Conservation (phyloP, 495 filamentous ascomycete species). For the Aspergillus asperescens region DNA sequence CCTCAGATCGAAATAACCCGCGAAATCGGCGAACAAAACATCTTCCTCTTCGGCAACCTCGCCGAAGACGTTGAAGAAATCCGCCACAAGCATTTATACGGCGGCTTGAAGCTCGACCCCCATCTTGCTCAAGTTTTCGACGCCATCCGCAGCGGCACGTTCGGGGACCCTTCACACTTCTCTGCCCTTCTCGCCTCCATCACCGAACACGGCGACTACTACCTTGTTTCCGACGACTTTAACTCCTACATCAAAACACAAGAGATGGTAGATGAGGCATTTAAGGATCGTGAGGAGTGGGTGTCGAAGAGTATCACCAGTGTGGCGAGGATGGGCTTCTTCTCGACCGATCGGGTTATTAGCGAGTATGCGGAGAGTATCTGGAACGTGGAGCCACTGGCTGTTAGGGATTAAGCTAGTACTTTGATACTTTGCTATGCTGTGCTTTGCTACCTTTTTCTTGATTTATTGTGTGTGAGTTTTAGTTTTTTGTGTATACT, state of each 20-base stretch:
- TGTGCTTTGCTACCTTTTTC: background rate
- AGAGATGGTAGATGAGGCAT: slow-evolving; percentile 80
- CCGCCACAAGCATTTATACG: slow-evolving; percentile 84
- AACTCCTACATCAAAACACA: slow-evolving; percentile 88
- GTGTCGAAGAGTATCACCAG: slow-evolving; percentile 79
- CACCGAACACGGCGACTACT: slow-evolving; percentile 91
- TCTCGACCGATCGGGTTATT: slow-evolving; percentile 92
- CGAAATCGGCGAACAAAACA: slow-evolving; percentile 91
- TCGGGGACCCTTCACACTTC: slow-evolving; percentile 73
- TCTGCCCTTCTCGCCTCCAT: slow-evolving; percentile 75
- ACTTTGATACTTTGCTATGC: background rate
- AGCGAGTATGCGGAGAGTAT: slow-evolving; percentile 96
- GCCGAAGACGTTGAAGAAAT: slow-evolving; percentile 97
- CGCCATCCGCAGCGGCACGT: slow-evolving; percentile 66
- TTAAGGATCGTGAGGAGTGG: slow-evolving; percentile 88
- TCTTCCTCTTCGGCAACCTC: slow-evolving; percentile 96
- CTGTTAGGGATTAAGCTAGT: slow-evolving; percentile 22
- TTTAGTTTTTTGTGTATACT: no score
- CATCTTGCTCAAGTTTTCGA: slow-evolving; percentile 76
- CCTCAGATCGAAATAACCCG: slow-evolving; percentile 91
- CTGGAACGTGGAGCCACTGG: slow-evolving; percentile 87
- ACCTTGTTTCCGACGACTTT: slow-evolving; percentile 96
- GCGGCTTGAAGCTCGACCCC: slow-evolving; percentile 67
- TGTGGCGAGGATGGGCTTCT: slow-evolving; percentile 94
- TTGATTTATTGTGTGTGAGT: background rate